These are phyloP conservation scores for Lactarius vividus DNA, from an alignment of 768 basidiomycete species.

Conservation along the genomic window DNA sequence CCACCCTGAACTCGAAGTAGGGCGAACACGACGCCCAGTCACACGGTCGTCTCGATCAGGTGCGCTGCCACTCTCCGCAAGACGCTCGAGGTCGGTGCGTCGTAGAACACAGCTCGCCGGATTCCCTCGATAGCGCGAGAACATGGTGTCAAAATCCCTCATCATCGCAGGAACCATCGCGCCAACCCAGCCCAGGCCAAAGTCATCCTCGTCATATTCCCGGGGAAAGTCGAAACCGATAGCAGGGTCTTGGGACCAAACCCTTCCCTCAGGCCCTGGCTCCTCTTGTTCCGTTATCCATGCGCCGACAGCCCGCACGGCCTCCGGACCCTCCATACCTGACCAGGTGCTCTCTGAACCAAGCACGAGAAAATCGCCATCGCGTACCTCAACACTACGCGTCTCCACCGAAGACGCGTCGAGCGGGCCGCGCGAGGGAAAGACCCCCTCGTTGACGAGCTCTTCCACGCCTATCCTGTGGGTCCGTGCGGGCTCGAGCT, in stretches of 20 bases:
- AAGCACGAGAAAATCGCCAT: slow-evolving; percentile 18
- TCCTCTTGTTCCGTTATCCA: slow-evolving; percentile 15
- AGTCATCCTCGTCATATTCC: background rate
- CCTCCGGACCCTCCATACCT: slow-evolving; percentile 1
- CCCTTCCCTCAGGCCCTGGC: background rate
- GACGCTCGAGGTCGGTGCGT: background rate
- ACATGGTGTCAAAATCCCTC: background rate
- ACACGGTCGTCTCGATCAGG: background rate
- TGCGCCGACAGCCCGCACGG: slow-evolving; percentile 6
- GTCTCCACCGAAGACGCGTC: slow-evolving; percentile 1
- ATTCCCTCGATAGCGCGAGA: background rate
- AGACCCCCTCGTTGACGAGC: background rate
- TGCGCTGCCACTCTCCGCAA: background rate
- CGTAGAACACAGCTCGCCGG: slow-evolving; percentile 2
- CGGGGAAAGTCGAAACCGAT: background rate
- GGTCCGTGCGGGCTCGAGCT: background rate
- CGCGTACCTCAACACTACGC: slow-evolving; percentile 12
- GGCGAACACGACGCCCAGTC: background rate
- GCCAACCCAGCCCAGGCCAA: background rate
- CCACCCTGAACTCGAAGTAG: background rate
- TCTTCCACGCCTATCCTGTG: slow-evolving; percentile 8
- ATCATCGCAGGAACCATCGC: slow-evolving; percentile 11
- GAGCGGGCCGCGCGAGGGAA: background rate
- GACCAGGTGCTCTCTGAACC: slow-evolving; percentile 5
- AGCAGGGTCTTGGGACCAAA: background rate